Evolutionary conservation across 225 moss, liverwort and hornwort species (phyloP).

Genomic region (Ulota crispa): DNA sequence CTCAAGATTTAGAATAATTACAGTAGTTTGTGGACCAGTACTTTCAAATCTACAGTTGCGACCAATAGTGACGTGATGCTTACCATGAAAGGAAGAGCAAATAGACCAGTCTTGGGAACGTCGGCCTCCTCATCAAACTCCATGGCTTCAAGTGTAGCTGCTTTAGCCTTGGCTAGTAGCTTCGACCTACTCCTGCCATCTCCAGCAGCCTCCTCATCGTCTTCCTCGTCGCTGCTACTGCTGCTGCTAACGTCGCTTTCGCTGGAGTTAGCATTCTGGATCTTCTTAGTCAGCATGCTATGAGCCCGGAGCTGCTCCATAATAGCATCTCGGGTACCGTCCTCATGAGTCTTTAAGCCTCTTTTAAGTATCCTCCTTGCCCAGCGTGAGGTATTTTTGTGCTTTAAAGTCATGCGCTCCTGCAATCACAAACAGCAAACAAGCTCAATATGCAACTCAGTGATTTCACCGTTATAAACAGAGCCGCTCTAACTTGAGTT

Average conservation of each 20-base stretch:
- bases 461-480: background rate
- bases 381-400: constrained; percentile 96
- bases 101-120: constrained; percentile 69
- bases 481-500: background rate
- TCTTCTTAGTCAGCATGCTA: constrained; percentile 82
- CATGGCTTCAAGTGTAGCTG: constrained; percentile 75
- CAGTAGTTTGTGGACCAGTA: background rate
- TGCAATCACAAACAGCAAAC: constrained; percentile 30
- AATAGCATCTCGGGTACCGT: constrained; percentile 88
- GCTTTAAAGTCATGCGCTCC: constrained; percentile 99
- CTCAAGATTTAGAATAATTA: background rate
- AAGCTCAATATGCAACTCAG: background rate
- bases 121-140: constrained; percentile 80
- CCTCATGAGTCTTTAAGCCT: constrained; percentile 83
- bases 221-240: constrained; percentile 61
- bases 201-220: constrained; percentile 45
- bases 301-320: constrained; percentile 96
- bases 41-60: background rate
- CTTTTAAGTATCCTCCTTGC: constrained; percentile 89
- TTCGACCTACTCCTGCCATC: constrained; percentile 53
- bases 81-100: constrained; percentile 98
- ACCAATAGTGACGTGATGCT: constrained; percentile 13
- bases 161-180: constrained; percentile 82
- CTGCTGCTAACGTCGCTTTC: constrained; percentile 70
- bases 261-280: constrained; percentile 67